Evolutionary conservation across 2,329 filamentous ascomycete species (phyloP).

Genomic region (Aspergillus aculeatus): DNA sequence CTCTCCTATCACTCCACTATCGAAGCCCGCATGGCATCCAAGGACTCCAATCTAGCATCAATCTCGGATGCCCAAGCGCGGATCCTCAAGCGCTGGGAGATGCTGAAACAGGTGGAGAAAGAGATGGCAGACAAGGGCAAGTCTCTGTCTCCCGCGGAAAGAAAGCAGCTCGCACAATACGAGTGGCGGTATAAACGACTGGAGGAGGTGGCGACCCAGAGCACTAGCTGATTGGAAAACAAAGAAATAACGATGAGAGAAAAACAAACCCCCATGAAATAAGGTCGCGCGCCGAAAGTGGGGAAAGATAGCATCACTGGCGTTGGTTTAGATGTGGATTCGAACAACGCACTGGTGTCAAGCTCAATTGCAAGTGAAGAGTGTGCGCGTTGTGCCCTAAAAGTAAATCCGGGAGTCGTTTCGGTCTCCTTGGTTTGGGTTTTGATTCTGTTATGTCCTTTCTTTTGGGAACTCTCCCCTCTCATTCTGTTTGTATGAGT

Average conservation of each 20-base stretch:
- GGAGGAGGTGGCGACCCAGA: conserved; percentile 33
- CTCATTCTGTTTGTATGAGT: not conserved
- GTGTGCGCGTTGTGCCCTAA: not conserved
- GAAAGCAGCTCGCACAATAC: conserved; percentile 34
- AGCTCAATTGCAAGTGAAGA: not conserved
- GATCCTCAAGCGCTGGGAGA: conserved; percentile 38
- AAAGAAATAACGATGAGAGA: not conserved
- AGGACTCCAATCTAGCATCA: conserved; percentile 34
- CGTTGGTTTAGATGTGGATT: conserved; percentile 27
- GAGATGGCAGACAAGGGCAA: conserved; percentile 34
- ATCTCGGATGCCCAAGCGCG: conserved; percentile 35
- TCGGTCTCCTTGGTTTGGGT: not conserved
- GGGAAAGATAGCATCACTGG: conserved; percentile 24
- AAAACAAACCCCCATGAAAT: not conserved
- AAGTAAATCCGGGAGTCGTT: not conserved
- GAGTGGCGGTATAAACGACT: conserved; percentile 36
- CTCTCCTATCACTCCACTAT: conserved; percentile 37
- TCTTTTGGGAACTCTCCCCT: not conserved
- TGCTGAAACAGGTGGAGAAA: conserved; percentile 34
- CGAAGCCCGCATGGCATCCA: conserved; percentile 32
- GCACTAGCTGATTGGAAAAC: conserved; percentile 10
- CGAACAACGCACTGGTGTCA: conserved; percentile 7
- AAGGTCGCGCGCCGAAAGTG: not conserved
- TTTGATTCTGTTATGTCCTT: not conserved
- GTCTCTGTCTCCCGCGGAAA: conserved; percentile 30